Base-by-base conservation (phyloP, 257 asterid genomes). In the Rehmannia glutinosa region DNA sequence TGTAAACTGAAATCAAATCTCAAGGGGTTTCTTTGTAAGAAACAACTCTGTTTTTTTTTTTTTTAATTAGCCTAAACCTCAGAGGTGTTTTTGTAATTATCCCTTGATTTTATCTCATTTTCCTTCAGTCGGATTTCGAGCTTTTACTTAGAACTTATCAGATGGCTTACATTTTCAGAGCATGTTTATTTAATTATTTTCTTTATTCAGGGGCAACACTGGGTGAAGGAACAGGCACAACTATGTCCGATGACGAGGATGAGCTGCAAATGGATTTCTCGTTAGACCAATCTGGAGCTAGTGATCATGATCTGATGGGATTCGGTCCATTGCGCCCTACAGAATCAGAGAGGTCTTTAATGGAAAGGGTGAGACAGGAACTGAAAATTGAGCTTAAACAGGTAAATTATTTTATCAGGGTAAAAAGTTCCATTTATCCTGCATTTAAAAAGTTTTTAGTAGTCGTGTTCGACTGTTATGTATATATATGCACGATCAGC, bases 201-300 rank as follows among this genome's bases (percentile, higher is more conserved):
- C 19, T 23, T 43, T 4, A 11, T 16, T 56, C 75, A 88, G 94
- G 91, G 65, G 64, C 79, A 30, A 80, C 72, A 25, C 74, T 84
- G 1, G 89, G 86, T 24, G 96, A 86, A 81, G 94, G 96, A 72
- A 82, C 73, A 6, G 96, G 94, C 28, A 91, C 85, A 43, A 79
- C 94, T 11, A 88, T 88, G 96, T 88, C 96, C 0, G 96, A 88
- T 25, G 96, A 88, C 66, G 96, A 88, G 45, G 96, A 86, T 60
- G 94, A 83, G 71, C 55, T 76, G 76, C 89, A 80, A 46, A 81
- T 80, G 88, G 96, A 83, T 54, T 82, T 77, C 80, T 71, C 89
- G 10, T 58, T 88, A 3, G 96, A 86, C 46, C 93, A 86, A 73
- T 80, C 90, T 3, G 86, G 76, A 20, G 72, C 55, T 58, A 86